These are phyloP conservation scores for Yarrowia galli DNA, from an alignment of 1,139 yeast species.

Conservation along the genomic window DNA sequence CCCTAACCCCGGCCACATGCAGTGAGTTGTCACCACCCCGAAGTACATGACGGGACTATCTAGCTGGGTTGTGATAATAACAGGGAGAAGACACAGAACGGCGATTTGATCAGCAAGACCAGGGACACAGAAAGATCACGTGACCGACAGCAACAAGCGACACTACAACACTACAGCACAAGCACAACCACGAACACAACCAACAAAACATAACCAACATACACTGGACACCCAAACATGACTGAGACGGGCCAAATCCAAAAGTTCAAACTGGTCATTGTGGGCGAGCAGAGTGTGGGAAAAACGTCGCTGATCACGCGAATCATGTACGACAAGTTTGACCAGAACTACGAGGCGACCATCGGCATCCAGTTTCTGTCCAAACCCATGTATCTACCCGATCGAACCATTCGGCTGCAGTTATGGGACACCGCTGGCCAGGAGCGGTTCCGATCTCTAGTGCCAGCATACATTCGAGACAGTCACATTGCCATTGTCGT, in stretches of 20 bases:
- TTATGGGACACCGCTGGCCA: conserved; percentile 99
- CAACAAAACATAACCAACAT: not conserved
- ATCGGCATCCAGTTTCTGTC: conserved; percentile 90
- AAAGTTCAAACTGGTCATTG: conserved; percentile 66
- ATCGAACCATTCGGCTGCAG: conserved; percentile 71
- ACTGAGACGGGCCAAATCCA: conserved; percentile 32
- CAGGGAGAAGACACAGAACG: conserved; percentile 12
- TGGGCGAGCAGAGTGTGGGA: conserved; percentile 98
- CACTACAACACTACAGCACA: no score
- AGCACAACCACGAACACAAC: not conserved
- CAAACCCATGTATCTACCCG: conserved; percentile 74
- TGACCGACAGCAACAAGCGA: no score
- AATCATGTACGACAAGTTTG: conserved; percentile 98
- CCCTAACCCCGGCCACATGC: conserved; percentile 20
- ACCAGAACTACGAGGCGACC: conserved; percentile 87
- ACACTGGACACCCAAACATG: not conserved
- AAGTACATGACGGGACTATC: conserved; percentile 2
- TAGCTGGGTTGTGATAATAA: conserved; percentile 2
- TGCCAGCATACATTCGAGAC: conserved; percentile 94
- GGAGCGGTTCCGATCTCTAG: conserved; percentile 91
- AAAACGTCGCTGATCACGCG: conserved; percentile 94
- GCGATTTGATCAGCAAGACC: not conserved
- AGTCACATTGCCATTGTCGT: conserved; percentile 97
- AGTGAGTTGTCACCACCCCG: conserved; percentile 28
- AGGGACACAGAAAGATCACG: not conserved